Conservation (phyloP, 78 protist species). For the Thecamonas trahens region DNA sequence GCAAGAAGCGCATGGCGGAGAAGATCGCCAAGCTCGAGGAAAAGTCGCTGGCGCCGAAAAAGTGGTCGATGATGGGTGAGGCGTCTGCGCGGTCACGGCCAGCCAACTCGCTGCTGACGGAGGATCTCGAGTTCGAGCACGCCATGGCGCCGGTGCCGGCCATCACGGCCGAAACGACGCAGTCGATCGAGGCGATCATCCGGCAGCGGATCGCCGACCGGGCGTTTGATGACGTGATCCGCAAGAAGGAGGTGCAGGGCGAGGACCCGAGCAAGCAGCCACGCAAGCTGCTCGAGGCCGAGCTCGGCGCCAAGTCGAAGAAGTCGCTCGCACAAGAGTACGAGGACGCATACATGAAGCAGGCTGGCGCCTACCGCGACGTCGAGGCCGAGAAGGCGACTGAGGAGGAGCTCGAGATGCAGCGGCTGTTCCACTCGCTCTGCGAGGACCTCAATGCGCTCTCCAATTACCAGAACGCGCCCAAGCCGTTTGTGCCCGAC, state of each 20-base stretch:
- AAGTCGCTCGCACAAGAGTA: not conserved
- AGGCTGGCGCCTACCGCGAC: not conserved
- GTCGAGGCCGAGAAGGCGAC: not conserved
- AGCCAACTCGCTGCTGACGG: not conserved
- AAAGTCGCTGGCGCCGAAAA: not conserved
- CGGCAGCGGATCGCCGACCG: not conserved
- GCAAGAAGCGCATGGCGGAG: not conserved
- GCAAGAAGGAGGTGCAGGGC: not conserved
- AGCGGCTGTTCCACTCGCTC: not conserved
- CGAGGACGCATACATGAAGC: not conserved
- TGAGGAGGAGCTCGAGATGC: not conserved
- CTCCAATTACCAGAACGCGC: not conserved
- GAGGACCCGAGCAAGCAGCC: not conserved
- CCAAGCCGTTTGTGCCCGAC: not conserved
- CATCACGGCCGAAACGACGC: not conserved
- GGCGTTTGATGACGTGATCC: not conserved
- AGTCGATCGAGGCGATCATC: not conserved
- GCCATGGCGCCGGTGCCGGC: not conserved
- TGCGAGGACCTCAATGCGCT: not conserved
- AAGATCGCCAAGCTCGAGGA: not conserved
- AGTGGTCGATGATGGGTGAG: not conserved
- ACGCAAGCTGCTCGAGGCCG: not conserved
- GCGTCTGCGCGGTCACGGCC: not conserved
- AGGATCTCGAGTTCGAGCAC: not conserved
- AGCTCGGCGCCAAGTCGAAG: not conserved